Evolutionary conservation across 257 asterid genomes (phyloP).

Genomic region (Nicotiana attenuata): DNA sequence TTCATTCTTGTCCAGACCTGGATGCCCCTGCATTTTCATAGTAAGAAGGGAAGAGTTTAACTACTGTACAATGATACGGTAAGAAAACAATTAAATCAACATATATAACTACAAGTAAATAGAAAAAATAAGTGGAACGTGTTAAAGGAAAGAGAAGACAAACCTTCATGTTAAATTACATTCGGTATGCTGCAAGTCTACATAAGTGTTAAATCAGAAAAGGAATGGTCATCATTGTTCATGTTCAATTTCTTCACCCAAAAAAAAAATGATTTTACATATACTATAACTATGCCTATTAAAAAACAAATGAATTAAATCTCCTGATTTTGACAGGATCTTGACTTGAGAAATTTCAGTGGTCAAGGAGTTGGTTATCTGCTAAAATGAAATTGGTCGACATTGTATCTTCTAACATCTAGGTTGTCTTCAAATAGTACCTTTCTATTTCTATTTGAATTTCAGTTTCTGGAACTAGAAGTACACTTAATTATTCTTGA

Average conservation of each 20-base stretch:
- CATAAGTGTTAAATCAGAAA: too few species aligned
- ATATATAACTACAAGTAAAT: background rate
- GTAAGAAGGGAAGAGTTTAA: background rate
- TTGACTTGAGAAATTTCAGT: background rate
- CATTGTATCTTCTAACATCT: slow-evolving; percentile 5
- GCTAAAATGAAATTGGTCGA: slow-evolving; percentile 7
- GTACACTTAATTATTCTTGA: too few species aligned
- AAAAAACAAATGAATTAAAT: background rate
- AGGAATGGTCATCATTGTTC: background rate
- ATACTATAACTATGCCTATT: background rate
- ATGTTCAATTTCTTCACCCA: background rate
- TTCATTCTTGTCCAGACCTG: slow-evolving; percentile 64
- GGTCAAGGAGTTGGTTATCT: slow-evolving; percentile 25
- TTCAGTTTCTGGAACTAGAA: background rate
- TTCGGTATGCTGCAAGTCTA: too few species aligned
- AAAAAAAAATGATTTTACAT: background rate
- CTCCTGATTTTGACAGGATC: too few species aligned
- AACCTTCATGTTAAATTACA: too few species aligned
- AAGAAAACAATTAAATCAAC: slow-evolving; percentile 3
- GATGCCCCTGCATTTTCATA: slow-evolving; percentile 50
- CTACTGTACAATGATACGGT: background rate
- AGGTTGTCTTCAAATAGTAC: background rate
- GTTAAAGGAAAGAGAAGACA: too few species aligned
- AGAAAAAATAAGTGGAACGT: background rate
- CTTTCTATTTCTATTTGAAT: background rate